These are phyloP conservation scores for Ophiorrhiza pumila DNA, from an alignment of 257 asterid genomes.

Conservation along the genomic window DNA sequence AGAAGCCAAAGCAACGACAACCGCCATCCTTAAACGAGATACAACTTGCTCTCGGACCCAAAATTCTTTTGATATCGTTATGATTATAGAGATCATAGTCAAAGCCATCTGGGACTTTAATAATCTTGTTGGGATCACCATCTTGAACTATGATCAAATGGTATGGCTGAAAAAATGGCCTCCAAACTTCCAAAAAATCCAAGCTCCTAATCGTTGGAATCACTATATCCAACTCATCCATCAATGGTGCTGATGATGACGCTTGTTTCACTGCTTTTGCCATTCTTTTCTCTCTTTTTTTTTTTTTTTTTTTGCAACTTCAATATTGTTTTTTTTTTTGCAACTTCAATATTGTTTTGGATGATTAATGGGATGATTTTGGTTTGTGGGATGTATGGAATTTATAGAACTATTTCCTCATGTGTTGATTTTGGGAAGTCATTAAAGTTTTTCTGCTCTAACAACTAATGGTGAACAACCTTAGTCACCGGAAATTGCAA, in stretches of 20 bases:
- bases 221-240: constrained; percentile 43
- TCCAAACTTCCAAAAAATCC: constrained; percentile 41
- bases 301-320: no score
- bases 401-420: background rate
- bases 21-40: constrained; percentile 45
- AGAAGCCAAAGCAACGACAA: constrained; percentile 43
- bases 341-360: no score
- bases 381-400: background rate
- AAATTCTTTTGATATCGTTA: constrained; percentile 35
- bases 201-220: constrained; percentile 43
- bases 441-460: no score
- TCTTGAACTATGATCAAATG: constrained; percentile 47
- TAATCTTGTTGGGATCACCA: constrained; percentile 34
- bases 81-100: constrained; percentile 41
- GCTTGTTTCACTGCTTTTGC: background rate
- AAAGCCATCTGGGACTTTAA: constrained; percentile 42
- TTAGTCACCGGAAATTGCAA: no score
- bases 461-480: no score
- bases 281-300: background rate
- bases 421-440: no score
- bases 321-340: no score
- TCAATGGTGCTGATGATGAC: constrained; percentile 19
- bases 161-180: constrained; percentile 42
- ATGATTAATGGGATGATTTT: background rate
- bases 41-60: constrained; percentile 45